Base-by-base conservation (phyloP, 768 basidiomycete species). In the Suillus subalutaceus region DNA sequence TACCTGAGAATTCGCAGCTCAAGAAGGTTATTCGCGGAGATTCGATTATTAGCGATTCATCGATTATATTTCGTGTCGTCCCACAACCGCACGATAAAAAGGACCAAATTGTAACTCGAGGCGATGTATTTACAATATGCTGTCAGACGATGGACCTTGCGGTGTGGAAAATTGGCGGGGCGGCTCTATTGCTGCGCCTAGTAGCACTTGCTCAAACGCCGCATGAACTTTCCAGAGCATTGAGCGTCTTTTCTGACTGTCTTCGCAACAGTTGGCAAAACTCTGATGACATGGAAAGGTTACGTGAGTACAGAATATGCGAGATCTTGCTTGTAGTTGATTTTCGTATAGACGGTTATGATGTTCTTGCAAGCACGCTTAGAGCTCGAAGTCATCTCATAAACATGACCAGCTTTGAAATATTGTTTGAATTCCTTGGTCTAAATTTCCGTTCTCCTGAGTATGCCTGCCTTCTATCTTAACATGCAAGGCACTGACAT, bases 211-310 rank as follows among this genome's bases (percentile, higher is more conserved):
- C 94, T 1, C 83, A 86, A 90, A 93, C 88, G 0, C 78, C 89
- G 0, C 91, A 92, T 67, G 93, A 96, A 69, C 71, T 97, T 3
- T 91, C 91, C 0, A 81, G 89, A 18, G 84, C 93, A 0, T 76
- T 96, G 7, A 80, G 88, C 4, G 86, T 96, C 35, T 76, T 97
- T 26, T 84, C 87, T 10, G 94, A 96, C 70, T 87, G 91, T 3
- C 75, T 97, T 55, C 87, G 87, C 68, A 90, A 91, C 69, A 92
- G 88, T 70, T 98, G 96, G 96, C 87, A 93, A 71, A 94, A 94
- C 72, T 96, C 93, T 43, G 96, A 96, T 73, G 96, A 97, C 70
- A 94, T 96, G 90, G 96, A 97, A 73, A 83, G 90, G 41, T 78
- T 95, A 63, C 88, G 94, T 95, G 70, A 72, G 90, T 82, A 15